Percentiles rank a stretch among this genome's conserved stretches.
Conservation (phyloP, 148 eudicot species). For the Chenopodium formosanum region DNA sequence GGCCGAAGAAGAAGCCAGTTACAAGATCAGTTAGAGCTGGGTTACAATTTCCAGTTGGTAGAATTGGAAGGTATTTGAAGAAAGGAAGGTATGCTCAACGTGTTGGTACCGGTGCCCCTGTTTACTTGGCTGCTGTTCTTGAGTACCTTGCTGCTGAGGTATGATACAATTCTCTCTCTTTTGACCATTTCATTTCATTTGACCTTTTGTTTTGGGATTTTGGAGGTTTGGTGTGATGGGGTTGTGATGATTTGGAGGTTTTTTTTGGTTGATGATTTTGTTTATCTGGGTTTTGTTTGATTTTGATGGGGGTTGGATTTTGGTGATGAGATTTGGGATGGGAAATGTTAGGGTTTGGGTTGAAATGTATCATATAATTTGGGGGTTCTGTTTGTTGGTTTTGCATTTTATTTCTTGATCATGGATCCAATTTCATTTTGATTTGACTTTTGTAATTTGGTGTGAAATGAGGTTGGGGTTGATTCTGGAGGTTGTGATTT, state of each 20-base stretch:
- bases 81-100: constrained; percentile 33
- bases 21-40: constrained; percentile 25
- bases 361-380: not conserved
- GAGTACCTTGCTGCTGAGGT: constrained; percentile 32
- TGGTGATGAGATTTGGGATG: not conserved
- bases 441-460: no score
- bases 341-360: not conserved
- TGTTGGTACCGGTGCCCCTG: constrained; percentile 33
- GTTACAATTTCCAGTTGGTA: constrained; percentile 27
- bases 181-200: not conserved
- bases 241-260: not conserved
- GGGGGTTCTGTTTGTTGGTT: not conserved
- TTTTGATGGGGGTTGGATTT: not conserved
- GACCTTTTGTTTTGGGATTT: not conserved
- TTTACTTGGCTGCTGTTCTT: constrained; percentile 33
- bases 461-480: no score
- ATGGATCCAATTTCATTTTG: no score
- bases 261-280: not conserved
- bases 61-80: constrained; percentile 30
- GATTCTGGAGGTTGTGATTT: no score
- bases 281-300: not conserved
- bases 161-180: not conserved
- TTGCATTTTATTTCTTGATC: not conserved
- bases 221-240: not conserved
- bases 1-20: constrained; percentile 32